phyloP scores from a whole-genome alignment of 2,329 filamentous ascomycete species.

The Alternaria atra region DNA sequence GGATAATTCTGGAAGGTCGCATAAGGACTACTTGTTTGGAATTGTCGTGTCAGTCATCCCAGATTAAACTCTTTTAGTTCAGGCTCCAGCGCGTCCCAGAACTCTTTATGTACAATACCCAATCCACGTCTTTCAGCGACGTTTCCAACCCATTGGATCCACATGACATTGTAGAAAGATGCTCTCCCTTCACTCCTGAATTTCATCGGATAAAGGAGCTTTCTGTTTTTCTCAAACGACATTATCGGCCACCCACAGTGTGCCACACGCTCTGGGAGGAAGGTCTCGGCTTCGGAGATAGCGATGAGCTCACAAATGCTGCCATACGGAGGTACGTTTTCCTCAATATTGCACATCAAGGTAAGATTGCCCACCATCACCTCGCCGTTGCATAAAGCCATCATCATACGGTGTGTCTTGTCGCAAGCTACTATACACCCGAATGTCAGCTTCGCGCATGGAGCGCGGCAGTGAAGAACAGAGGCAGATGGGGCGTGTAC shows the following conservation, averaged over 20 bases:
- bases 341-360: not conserved
- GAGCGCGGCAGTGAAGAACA: not conserved
- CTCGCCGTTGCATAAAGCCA: not conserved
- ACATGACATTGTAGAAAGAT: not conserved
- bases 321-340: not conserved
- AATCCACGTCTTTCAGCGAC: not conserved
- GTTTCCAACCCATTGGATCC: not conserved
- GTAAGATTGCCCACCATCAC: not conserved
- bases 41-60: not conserved
- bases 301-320: not conserved
- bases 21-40: not conserved
- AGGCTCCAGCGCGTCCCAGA: not conserved
- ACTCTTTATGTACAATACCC: not conserved
- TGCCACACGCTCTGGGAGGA: not conserved
- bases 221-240: not conserved
- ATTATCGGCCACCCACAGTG: not conserved
- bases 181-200: not conserved
- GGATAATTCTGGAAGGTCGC: not conserved
- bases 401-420: not conserved
- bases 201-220: not conserved
- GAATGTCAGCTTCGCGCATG: not conserved
- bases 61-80: not conserved
- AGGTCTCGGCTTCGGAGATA: not conserved
- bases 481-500: not conserved
- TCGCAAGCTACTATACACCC: not conserved